These are phyloP conservation scores for Plantago lanceolata DNA, from an alignment of 305 asterid species.

Conservation along the genomic window DNA sequence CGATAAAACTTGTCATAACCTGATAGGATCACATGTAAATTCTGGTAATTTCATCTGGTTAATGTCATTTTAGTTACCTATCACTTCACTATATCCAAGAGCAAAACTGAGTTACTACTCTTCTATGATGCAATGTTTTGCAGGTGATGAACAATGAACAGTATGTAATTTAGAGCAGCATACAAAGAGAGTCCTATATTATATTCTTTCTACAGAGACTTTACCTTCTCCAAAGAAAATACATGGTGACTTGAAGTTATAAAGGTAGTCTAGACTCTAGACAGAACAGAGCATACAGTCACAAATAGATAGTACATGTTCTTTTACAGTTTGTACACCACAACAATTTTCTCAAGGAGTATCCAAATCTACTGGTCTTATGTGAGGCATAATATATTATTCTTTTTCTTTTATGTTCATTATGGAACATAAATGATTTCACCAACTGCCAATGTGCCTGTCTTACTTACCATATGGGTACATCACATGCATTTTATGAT, in stretches of 20 bases:
- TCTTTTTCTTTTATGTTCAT: no score
- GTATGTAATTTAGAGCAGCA: constrained; percentile 24
- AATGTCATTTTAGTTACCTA: neutral
- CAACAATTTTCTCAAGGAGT: constrained; percentile 19
- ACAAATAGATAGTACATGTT: constrained; percentile 1
- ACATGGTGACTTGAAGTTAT: neutral
- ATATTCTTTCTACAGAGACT: constrained; percentile 17
- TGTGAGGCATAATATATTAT: no score
- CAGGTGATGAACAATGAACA: constrained; percentile 21
- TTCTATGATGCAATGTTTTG: neutral
- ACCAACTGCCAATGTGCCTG: no score
- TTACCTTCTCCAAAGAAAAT: constrained; percentile 21
- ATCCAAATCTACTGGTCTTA: no score
- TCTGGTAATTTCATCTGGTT: constrained; percentile 20
- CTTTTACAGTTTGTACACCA: neutral
- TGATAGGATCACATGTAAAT: constrained; percentile 31
- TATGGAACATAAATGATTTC: no score
- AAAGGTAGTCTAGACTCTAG: constrained; percentile 7
- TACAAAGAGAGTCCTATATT: constrained; percentile 8
- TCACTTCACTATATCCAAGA: neutral
- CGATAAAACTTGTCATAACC: constrained; percentile 62
- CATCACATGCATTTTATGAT: no score
- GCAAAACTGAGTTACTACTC: neutral
- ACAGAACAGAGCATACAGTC: neutral
- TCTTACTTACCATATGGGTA: no score